Evolutionary conservation across 768 basidiomycete species (phyloP).

Genomic region (Podaxis carcinomalis): DNA sequence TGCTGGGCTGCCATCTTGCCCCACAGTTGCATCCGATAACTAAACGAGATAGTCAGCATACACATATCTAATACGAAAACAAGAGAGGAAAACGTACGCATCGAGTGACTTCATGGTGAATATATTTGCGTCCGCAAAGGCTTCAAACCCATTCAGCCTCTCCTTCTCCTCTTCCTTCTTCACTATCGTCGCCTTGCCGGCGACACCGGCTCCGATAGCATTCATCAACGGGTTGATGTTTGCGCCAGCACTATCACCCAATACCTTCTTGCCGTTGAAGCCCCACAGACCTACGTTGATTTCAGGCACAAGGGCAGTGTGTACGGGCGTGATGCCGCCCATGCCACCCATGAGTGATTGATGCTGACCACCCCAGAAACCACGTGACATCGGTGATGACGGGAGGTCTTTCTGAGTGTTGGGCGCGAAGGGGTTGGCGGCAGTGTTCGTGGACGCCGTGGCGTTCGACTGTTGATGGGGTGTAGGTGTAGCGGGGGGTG

Average conservation of each 20-base stretch:
- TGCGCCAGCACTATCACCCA: slow-evolving; percentile 21
- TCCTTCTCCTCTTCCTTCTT: slow-evolving; percentile 10
- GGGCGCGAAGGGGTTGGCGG: slow-evolving; percentile 41
- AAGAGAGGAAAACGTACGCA: slow-evolving; percentile 43
- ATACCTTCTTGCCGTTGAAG: background rate
- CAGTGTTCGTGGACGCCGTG: slow-evolving; percentile 4
- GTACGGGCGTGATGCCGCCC: slow-evolving; percentile 79
- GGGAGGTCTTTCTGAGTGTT: slow-evolving; percentile 80
- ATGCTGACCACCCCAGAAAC: slow-evolving; percentile 75
- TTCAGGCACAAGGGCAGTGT: slow-evolving; percentile 80
- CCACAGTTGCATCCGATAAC: slow-evolving; percentile 91
- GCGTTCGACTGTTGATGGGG: slow-evolving; percentile 6
- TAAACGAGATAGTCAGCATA: slow-evolving; percentile 18
- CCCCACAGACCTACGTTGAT: slow-evolving; percentile 23
- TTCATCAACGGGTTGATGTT: slow-evolving; percentile 65
- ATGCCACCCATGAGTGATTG: slow-evolving; percentile 25
- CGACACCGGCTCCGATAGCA: slow-evolving; percentile 40
- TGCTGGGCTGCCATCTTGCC: slow-evolving; percentile 82
- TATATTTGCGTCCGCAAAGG: slow-evolving; percentile 74
- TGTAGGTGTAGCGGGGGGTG: background rate
- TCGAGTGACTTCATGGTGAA: slow-evolving; percentile 89
- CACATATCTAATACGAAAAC: slow-evolving; percentile 7
- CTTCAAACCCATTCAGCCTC: slow-evolving; percentile 54
- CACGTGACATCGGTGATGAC: slow-evolving; percentile 40
- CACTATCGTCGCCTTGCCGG: slow-evolving; percentile 12